Evolutionary conservation across 192 early-diverging fungal species (phyloP), one percentile per base, ranked within the genome.

Genomic region (Coemansia pectinata): DNA sequence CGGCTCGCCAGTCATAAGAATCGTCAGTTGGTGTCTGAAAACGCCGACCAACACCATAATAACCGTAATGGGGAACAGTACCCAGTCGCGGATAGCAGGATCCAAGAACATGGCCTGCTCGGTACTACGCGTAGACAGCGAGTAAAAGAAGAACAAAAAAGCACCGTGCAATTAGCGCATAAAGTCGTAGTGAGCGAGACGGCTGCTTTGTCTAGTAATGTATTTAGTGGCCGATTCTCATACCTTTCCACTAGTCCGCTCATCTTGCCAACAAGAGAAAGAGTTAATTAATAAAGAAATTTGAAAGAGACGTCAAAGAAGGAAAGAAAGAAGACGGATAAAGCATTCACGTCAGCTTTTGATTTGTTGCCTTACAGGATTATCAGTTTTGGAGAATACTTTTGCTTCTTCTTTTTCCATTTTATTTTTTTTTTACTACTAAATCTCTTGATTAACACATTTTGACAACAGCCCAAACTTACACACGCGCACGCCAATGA

Each of bases 31-130:
- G 85, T 98, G 93, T 29, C 97, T 85, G 71, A 98, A 85, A n/a
- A 99, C 81, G 62, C 97, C 97, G 27, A 97, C 94, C 66, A 99
- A 86, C 31, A 99, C 88, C 97, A 99, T 99, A 72, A 97, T 95
- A 27, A 96, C 65, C 88, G 96, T 96, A 74, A 99, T 98, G 19
- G 97, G 96, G 44, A 99, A 89, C 64, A 99, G 86, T 6, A 98
- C 95, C 96, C 95, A 94, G 79, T 93, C 87, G 58, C 93, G 87
- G 65, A 95, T 95, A 55, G 90, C 92, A 74, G 89, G 89, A 67
- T 90, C 89, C 73, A 90, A 83, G 75, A 88, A 86, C 89, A 90
- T 89, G 66, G 77, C 67, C 74, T 91, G 87, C 38, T 76, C 79
- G 38, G 67, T 74, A 63, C 73, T 62, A 68, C 52, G 42, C 17